Base-by-base conservation (phyloP, 2,329 filamentous ascomycete genomes). In the Septoria petroselini region DNA sequence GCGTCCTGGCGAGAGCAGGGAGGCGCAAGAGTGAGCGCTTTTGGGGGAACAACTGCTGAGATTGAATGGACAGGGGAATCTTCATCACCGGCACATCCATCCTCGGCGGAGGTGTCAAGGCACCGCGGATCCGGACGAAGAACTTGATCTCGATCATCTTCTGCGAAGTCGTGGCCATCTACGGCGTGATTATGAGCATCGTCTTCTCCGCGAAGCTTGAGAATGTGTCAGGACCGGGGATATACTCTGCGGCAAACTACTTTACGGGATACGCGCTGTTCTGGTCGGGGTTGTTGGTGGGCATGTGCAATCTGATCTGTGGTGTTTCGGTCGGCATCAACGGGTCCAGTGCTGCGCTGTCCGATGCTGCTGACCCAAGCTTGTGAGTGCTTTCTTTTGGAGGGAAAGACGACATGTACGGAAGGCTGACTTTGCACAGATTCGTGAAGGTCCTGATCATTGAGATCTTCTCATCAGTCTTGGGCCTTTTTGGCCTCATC, bases 141-240 rank as follows among this genome's bases (percentile, higher is more conserved):
- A 98, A 98, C 78, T 74, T 98, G 67, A 97, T 98, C 70, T 97
- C 91, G 65, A 98, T 98, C 73, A 97, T 98, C 75, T 98, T 98
- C 76, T 98, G 93, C 77, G 93, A 98, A 76, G 93, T 98, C 67
- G 93, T 98, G 66, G 93, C 93, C 72, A 98, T 98, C 72, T 98
- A 98, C 79, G 94, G 94, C 65, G 91, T 98, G 73, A 98, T 98
- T 75, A 98, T 98, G 90, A 86, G 91, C 64, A 98, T 98, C 70
- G 87, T 98, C 65, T 97, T 97, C 76, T 94, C 91, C 37, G 81
- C 91, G 55, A 95, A 96, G 73, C 75, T 98, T 62, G 79, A 81
- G 62, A 70, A 78, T 48, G 79, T 93, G 23, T 67, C 76, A 35
- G 78, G 79, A 49, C 80, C 84, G 31, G 77, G 79, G 14, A 71